Percentiles rank a stretch among this genome's conserved stretches.
Conservation (phyloP, 2,329 filamentous ascomycete species). For the Emmonsia crescens region DNA sequence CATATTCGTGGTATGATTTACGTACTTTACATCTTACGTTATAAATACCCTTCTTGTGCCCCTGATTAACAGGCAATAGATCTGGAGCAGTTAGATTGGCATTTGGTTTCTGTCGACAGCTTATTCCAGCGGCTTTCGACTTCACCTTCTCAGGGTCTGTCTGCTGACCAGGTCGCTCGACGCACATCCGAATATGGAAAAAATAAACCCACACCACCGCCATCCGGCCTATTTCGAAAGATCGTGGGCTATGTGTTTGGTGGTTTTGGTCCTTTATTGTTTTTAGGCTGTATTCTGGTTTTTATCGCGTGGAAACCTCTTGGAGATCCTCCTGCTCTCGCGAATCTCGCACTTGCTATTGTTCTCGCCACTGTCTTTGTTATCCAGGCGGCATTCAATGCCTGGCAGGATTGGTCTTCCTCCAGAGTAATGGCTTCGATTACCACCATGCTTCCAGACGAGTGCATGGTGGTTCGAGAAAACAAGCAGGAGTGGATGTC, state of each 20-base stretch:
- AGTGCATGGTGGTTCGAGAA: conserved; percentile 55
- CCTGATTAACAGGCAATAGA: conserved; percentile 30
- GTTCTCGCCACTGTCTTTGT: conserved; percentile 60
- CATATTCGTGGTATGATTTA: neutral
- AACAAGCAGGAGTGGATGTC: conserved; percentile 40
- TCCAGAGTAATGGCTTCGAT: conserved; percentile 69
- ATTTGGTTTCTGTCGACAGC: conserved; percentile 48
- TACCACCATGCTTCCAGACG: conserved; percentile 67
- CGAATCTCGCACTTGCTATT: conserved; percentile 63
- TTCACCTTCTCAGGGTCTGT: conserved; percentile 49
- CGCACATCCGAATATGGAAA: conserved; percentile 51
- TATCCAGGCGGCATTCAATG: conserved; percentile 59
- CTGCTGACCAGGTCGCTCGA: conserved; percentile 44
- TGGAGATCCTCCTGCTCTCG: conserved; percentile 57
- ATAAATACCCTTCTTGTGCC: neutral
- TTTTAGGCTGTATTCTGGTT: conserved; percentile 58
- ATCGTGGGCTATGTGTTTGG: conserved; percentile 63
- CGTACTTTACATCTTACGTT: neutral
- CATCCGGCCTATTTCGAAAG: conserved; percentile 48
- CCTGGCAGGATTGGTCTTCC: conserved; percentile 65
- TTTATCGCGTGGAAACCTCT: conserved; percentile 69
- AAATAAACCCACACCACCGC: conserved; percentile 56
- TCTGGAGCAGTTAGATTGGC: conserved; percentile 55
- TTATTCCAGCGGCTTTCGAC: conserved; percentile 50
- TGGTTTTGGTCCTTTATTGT: conserved; percentile 62